Conservation (phyloP, 257 asterid genomes). For the Petrea volubilis region DNA sequence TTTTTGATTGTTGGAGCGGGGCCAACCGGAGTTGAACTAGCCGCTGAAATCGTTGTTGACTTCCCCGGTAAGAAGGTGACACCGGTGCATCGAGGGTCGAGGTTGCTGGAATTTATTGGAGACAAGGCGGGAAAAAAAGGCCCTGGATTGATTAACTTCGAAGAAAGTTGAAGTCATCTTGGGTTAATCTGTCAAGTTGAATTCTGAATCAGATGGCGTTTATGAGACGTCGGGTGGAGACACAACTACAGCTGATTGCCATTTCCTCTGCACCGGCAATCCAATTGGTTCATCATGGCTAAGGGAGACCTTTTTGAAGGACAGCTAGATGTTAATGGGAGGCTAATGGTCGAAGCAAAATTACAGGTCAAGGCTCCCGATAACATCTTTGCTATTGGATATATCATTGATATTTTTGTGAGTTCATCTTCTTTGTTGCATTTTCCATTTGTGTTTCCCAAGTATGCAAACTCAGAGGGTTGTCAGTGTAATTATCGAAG, state of each 20-base stretch:
- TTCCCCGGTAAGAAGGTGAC: conserved; percentile 83
- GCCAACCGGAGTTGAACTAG: conserved; percentile 93
- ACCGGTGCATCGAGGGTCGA: conserved; percentile 71
- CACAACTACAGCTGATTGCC: conserved; percentile 69
- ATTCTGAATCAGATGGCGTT: conserved; percentile 44
- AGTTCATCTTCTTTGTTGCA: conserved; percentile 31
- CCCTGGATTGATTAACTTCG: conserved; percentile 64
- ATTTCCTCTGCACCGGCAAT: conserved; percentile 61
- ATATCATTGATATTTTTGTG: conserved; percentile 70
- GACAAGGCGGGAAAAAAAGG: conserved; percentile 70
- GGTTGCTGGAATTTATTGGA: conserved; percentile 68
- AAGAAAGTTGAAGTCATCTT: conserved; percentile 77
- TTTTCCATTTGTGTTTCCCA: no score
- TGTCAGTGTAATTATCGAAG: no score
- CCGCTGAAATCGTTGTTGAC: conserved; percentile 68
- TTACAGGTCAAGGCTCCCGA: conserved; percentile 64
- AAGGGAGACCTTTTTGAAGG: conserved; percentile 45
- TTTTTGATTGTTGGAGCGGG: conserved; percentile 86
- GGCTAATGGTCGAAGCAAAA: conserved; percentile 61
- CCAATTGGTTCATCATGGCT: conserved; percentile 83
- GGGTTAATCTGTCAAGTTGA: conserved; percentile 60
- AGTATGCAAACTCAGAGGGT: no score
- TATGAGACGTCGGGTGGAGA: conserved; percentile 72
- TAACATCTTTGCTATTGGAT: conserved; percentile 75
- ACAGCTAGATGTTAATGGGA: conserved; percentile 62